A percentile compares a stretch with the other conserved stretches of the same genome.
These are phyloP conservation scores for Pichia sp. DNA, from an alignment of 1,139 yeast species.

Conservation along the genomic window DNA sequence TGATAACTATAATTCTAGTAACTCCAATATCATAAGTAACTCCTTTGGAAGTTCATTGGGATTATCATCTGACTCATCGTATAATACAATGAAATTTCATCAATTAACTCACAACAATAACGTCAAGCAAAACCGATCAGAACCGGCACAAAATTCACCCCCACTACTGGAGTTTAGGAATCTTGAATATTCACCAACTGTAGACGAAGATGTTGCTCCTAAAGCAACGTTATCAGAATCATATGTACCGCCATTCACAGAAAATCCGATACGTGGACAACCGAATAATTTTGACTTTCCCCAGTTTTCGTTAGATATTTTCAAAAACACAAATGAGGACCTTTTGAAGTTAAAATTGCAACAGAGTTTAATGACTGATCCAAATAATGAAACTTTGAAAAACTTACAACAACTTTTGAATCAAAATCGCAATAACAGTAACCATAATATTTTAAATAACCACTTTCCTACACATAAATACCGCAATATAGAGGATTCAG, in stretches of 20 bases:
- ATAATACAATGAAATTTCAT: no score
- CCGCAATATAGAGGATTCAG: background rate
- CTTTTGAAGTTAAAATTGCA: background rate
- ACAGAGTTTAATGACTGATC: background rate
- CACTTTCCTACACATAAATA: no score
- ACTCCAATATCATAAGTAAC: background rate
- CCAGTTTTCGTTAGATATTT: conserved; percentile 16
- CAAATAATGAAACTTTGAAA: background rate
- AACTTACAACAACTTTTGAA: background rate
- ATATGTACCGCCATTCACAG: conserved; percentile 9
- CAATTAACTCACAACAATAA: background rate
- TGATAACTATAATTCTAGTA: background rate
- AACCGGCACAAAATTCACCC: background rate
- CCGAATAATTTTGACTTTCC: conserved; percentile 13
- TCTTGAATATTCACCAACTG: background rate
- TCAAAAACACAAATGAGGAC: conserved; percentile 7
- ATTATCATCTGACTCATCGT: no score
- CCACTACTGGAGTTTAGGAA: background rate
- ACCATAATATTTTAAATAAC: background rate
- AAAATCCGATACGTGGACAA: conserved; percentile 6
- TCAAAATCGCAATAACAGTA: background rate
- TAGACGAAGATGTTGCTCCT: background rate
- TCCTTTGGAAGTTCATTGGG: background rate
- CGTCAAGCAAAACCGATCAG: conserved; percentile 1
- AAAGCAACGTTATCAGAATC: background rate